A percentile compares a stretch with the other conserved stretches of the same genome.
Evolutionary conservation across 1,284 basidiomycete genomes (phyloP).

Genomic region (Marasmius oreades): DNA sequence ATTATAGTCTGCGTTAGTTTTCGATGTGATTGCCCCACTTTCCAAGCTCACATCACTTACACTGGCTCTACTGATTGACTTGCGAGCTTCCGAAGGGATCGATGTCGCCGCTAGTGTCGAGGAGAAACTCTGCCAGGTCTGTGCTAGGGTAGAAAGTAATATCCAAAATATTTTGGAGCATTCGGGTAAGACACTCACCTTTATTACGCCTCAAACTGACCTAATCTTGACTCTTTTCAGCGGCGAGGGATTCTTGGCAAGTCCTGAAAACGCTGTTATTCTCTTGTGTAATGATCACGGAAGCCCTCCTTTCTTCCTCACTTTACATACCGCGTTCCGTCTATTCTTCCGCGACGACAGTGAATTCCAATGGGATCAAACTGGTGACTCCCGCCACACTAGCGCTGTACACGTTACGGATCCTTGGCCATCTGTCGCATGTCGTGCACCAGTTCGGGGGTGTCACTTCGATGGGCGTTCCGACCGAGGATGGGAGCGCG

Average conservation of each 20-base stretch:
- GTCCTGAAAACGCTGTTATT: conserved; percentile 70
- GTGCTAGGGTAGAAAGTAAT: conserved; percentile 42
- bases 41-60: conserved; percentile 47
- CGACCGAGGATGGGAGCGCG: conserved; percentile 15
- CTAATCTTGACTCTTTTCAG: conserved; percentile 22
- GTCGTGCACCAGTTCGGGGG: conserved; percentile 74
- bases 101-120: conserved; percentile 39
- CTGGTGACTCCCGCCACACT: conserved; percentile 35
- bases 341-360: conserved; percentile 12
- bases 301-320: conserved; percentile 52
- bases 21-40: conserved; percentile 48
- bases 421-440: conserved; percentile 62
- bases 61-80: conserved; percentile 45
- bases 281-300: conserved; percentile 61
- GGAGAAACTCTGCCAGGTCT: conserved; percentile 34
- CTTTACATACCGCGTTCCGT: conserved; percentile 44
- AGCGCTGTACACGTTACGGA: conserved; percentile 46
- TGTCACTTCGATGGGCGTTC: conserved; percentile 43
- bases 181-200: neutral
- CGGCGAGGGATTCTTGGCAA: conserved; percentile 37
- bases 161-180: conserved; percentile 48
- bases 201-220: neutral
- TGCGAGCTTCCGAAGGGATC: conserved; percentile 43
- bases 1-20: conserved; percentile 37
- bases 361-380: conserved; percentile 15